Conservation (phyloP, 305 asterid species). For the Fraxinus dipetala region DNA sequence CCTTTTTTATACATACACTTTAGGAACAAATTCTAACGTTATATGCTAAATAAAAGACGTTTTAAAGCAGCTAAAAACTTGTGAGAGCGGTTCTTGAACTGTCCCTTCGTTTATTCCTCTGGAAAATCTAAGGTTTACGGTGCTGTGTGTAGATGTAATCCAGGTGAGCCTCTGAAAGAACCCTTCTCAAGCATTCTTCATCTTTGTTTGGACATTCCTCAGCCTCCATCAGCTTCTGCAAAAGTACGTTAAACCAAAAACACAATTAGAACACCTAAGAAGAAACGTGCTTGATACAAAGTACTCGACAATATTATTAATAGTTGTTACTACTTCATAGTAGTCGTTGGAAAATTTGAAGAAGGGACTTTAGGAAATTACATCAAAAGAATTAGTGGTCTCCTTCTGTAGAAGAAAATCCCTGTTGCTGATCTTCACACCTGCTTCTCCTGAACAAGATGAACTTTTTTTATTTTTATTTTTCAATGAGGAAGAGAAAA, state of each 20-base stretch:
- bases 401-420: conserved; percentile 24
- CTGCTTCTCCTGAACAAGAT: conserved; percentile 33
- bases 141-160: conserved; percentile 84
- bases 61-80: neutral
- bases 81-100: neutral
- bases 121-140: conserved; percentile 40
- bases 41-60: neutral
- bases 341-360: neutral
- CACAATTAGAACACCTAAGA: neutral
- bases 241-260: neutral
- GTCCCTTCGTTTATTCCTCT: neutral
- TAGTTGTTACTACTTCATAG: too few species aligned
- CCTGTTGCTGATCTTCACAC: conserved; percentile 11
- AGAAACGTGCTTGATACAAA: neutral
- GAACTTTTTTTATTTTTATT: neutral
- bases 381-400: conserved; percentile 29
- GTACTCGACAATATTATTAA: neutral
- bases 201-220: conserved; percentile 57
- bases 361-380: conserved; percentile 20
- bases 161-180: conserved; percentile 59
- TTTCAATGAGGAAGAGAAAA: neutral
- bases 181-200: conserved; percentile 65
- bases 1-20: neutral
- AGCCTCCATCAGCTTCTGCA: conserved; percentile 51
- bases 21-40: neutral